Evolutionary conservation across 495 filamentous ascomycete species (phyloP), one percentile per base, ranked within the genome.

Genomic region (Xylaria nigripes): DNA sequence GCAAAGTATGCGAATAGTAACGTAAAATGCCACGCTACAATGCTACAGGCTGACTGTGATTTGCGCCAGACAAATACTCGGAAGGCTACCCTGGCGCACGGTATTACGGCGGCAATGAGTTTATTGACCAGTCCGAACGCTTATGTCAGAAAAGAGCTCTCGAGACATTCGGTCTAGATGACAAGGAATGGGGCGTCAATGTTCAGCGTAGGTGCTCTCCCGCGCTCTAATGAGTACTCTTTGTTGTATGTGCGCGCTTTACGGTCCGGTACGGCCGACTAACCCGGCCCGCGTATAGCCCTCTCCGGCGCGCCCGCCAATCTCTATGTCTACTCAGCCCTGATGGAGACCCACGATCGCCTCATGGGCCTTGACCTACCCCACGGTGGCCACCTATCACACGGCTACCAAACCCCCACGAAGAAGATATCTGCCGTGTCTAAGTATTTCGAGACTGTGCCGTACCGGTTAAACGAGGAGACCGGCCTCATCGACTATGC

Each of bases 381-480:
- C 42, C 93, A 98, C 62, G 93, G 93, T 45, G 93, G 93, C 51
- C 93, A 98, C 71, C 79, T 98, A 36, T 97, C 93, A 15, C 93
- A 98, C 69, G 93, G 93, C 48, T 98, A 98, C 72, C 93, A 98
- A 70, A 96, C 86, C 12, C 91, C 94, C 1, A 90, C 87, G 41
- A 97, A 96, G 78, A 98, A 98, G 78, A 96, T 98, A 61, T 97
- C 93, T 15, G 87, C 87, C 61, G 86, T 98, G 51, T 97, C 93
- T 41, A 96, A 96, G 70, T 98, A 98, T 74, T 98, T 97, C 65
- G 93, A 98, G 76, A 97, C 94, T 4, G 68, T 98, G 12, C 93
- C 93, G 1, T 98, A 98, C 73, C 82, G 89, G 24, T 80, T 98
- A 23, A 84, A 98, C 59, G 88, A 92, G 70, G 77, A 80, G 29